These are phyloP conservation scores for Pezicula neosporulosa DNA, from an alignment of 2,329 filamentous ascomycete genomes.

Conservation along the genomic window DNA sequence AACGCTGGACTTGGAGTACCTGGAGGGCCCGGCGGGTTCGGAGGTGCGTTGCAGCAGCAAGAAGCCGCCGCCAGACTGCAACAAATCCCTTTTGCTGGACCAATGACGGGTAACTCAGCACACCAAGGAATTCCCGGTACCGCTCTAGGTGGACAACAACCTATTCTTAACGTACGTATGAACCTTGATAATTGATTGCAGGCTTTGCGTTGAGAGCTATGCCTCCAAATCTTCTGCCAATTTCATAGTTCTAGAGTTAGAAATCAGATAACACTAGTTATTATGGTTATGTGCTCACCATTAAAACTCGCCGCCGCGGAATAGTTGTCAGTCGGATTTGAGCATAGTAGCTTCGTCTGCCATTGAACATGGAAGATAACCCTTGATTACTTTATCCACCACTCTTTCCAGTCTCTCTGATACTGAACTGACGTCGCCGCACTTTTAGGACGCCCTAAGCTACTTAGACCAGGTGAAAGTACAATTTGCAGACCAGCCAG, in stretches of 20 bases:
- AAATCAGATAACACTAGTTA: no score
- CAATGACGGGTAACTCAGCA: conserved; percentile 25
- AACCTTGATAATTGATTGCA: conserved; percentile 16
- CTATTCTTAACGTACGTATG: conserved; percentile 68
- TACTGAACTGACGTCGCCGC: neutral
- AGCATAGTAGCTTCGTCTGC: neutral
- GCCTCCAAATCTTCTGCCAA: neutral
- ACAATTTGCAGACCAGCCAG: conserved; percentile 92
- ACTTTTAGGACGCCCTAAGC: conserved; percentile 70
- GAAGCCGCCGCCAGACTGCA: conserved; percentile 55
- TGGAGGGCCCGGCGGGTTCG: conserved; percentile 63
- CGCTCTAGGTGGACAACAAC: conserved; percentile 72
- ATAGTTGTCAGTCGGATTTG: neutral
- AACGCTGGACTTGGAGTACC: conserved; percentile 54
- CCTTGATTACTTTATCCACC: no score
- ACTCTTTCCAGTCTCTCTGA: neutral
- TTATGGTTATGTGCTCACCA: neutral
- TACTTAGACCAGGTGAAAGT: conserved; percentile 99
- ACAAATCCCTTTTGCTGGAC: conserved; percentile 52
- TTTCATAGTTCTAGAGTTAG: neutral
- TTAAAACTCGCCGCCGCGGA: neutral
- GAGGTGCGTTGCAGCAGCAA: conserved; percentile 51
- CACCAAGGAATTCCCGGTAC: conserved; percentile 46
- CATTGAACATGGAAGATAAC: conserved; percentile 6
- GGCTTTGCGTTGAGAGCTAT: neutral